Conservation (phyloP, 116 monocot genomes). For the Zostera marina region DNA sequence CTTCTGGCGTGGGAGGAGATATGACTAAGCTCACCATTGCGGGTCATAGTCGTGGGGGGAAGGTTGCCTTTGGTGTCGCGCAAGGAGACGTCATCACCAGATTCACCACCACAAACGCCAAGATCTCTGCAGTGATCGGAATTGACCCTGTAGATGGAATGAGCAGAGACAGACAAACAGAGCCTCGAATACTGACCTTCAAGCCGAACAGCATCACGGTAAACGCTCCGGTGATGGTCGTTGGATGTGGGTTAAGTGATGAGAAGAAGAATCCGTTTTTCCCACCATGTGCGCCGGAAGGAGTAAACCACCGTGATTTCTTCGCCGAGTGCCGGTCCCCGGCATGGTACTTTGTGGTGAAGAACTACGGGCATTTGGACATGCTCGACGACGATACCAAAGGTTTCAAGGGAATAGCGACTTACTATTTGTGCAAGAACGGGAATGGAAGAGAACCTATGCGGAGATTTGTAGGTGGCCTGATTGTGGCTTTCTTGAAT, state of each 20-base stretch:
- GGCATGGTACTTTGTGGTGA: conserved; percentile 43
- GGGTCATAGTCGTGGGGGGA: conserved; percentile 81
- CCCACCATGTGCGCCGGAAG: conserved; percentile 66
- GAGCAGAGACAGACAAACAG: conserved; percentile 45
- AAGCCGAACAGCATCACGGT: conserved; percentile 28
- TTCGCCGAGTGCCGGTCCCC: conserved; percentile 52
- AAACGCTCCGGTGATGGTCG: conserved; percentile 31
- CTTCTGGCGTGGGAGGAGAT: conserved; percentile 15
- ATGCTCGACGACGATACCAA: conserved; percentile 76
- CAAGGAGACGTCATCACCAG: conserved; percentile 10
- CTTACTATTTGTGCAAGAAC: conserved; percentile 44
- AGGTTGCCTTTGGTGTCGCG: conserved; percentile 55
- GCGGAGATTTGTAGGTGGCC: conserved; percentile 39
- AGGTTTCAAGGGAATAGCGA: conserved; percentile 45
- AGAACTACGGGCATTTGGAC: conserved; percentile 69
- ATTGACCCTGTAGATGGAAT: conserved; percentile 84
- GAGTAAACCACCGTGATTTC: conserved; percentile 75
- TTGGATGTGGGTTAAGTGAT: conserved; percentile 59
- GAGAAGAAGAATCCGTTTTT: conserved; percentile 30
- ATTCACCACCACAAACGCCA: conserved; percentile 4
- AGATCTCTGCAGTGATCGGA: conserved; percentile 48
- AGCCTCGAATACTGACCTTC: conserved; percentile 56
- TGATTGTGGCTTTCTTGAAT: conserved; percentile 40
- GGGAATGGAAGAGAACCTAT: conserved; percentile 29
- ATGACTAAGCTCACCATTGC: conserved; percentile 25